Percentiles rank a stretch among this genome's conserved stretches.
Evolutionary conservation across 139 green algal genomes (phyloP).

Genomic region (Chlamydomonas urium): DNA sequence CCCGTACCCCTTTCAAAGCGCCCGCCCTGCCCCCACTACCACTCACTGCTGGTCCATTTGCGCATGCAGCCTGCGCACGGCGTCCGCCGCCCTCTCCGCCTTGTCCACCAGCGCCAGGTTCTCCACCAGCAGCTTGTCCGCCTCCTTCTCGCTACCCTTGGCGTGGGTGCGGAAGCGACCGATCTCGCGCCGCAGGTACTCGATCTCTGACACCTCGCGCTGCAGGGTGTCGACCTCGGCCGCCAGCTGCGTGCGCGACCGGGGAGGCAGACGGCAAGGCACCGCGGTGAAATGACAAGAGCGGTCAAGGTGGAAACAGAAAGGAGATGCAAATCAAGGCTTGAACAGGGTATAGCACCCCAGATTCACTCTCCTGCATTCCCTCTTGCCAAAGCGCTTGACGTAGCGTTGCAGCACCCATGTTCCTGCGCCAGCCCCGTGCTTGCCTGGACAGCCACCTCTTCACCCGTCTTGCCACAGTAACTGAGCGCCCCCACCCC

Average conservation of each 20-base stretch:
- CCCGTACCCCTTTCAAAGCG: no score
- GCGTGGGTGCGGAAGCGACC: not conserved
- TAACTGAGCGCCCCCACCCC: no score
- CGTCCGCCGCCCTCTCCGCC: not conserved
- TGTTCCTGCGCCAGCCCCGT: not conserved
- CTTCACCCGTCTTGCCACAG: no score
- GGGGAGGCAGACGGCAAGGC: not conserved
- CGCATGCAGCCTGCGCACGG: not conserved
- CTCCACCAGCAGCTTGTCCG: not conserved
- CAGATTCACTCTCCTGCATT: no score
- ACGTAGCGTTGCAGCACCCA: not conserved
- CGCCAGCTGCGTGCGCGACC: conserved; percentile 19
- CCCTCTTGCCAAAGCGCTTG: not conserved
- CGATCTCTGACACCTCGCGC: conserved; percentile 9
- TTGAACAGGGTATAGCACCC: not conserved
- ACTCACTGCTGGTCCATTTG: not conserved
- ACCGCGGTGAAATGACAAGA: not conserved
- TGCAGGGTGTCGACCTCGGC: conserved; percentile 17
- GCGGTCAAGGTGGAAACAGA: not conserved
- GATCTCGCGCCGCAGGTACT: not conserved
- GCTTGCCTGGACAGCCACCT: no score
- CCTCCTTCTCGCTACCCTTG: not conserved
- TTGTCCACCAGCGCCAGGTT: not conserved
- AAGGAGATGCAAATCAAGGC: not conserved
- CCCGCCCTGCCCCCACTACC: not conserved